Percentiles rank a stretch among this genome's conserved stretches.
Evolutionary conservation across 345 rosid genomes (phyloP).

Genomic region (Murraya paniculata): DNA sequence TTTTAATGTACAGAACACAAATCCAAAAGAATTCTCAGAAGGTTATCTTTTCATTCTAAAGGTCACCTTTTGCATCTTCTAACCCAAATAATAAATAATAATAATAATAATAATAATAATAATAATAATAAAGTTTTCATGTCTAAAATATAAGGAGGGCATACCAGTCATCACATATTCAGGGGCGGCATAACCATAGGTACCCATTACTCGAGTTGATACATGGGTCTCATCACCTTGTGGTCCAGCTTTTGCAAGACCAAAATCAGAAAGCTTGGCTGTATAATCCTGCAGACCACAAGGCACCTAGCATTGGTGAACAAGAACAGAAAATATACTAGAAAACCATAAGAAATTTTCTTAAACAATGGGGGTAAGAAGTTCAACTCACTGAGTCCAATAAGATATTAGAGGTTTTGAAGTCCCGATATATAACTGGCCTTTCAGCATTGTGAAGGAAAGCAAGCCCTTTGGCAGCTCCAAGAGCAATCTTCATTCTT

Average conservation of each 20-base stretch:
- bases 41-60: background rate
- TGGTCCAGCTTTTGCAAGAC: constrained; percentile 98
- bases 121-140: background rate
- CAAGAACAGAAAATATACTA: background rate
- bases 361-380: background rate
- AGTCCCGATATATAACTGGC: constrained; percentile 93
- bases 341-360: constrained; percentile 8
- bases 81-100: background rate
- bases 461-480: constrained; percentile 98
- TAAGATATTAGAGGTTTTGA: constrained; percentile 92
- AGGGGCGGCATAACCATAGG: constrained; percentile 97
- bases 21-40: background rate
- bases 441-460: constrained; percentile 95
- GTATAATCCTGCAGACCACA: constrained; percentile 70
- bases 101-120: no score
- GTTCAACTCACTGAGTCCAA: constrained; percentile 73
- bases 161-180: constrained; percentile 97
- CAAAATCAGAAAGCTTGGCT: constrained; percentile 96
- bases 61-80: background rate
- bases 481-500: constrained; percentile 98
- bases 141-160: constrained; percentile 14
- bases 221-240: constrained; percentile 97
- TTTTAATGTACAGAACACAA: background rate
- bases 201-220: constrained; percentile 97
- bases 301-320: constrained; percentile 18